These are phyloP conservation scores for Orbilia blumenaviensis DNA, from an alignment of 2,329 filamentous ascomycete genomes.

Conservation along the genomic window DNA sequence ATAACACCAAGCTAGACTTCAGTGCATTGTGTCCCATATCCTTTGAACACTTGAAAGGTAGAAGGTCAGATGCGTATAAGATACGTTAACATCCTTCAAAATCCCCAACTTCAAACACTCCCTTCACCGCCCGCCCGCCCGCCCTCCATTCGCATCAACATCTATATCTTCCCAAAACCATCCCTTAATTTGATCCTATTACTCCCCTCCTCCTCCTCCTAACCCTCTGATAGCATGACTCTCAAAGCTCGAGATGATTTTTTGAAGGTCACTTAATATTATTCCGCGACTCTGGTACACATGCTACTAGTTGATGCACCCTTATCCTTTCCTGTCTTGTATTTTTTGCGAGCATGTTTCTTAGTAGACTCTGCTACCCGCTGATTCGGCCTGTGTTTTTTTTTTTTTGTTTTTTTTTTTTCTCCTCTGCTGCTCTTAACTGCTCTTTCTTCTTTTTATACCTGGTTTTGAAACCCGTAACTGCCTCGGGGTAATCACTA, in stretches of 20 bases:
- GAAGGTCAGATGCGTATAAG: not conserved
- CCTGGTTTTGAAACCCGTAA: conserved; percentile 2
- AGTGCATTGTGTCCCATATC: no score
- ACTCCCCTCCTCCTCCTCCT: not conserved
- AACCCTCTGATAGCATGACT: not conserved
- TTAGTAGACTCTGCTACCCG: conserved; percentile 18
- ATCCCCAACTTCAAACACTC: not conserved
- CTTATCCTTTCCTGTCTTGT: conserved; percentile 27
- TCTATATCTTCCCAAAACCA: not conserved
- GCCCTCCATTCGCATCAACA: not conserved
- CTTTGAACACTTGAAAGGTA: not conserved
- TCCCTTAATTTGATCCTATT: not conserved
- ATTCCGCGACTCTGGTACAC: not conserved
- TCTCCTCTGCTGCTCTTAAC: no score
- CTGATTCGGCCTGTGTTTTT: not conserved
- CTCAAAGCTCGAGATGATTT: no score
- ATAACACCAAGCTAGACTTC: not conserved
- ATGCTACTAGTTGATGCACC: not conserved
- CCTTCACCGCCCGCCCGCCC: not conserved
- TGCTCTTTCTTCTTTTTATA: not conserved
- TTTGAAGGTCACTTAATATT: not conserved
- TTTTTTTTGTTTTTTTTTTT: not conserved
- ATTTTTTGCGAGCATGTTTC: conserved; percentile 50
- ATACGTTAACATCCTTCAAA: not conserved
- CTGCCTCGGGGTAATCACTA: not conserved